phyloP scores from a whole-genome alignment of 73 alveolate species.

The Durusdinium trenchii region DNA sequence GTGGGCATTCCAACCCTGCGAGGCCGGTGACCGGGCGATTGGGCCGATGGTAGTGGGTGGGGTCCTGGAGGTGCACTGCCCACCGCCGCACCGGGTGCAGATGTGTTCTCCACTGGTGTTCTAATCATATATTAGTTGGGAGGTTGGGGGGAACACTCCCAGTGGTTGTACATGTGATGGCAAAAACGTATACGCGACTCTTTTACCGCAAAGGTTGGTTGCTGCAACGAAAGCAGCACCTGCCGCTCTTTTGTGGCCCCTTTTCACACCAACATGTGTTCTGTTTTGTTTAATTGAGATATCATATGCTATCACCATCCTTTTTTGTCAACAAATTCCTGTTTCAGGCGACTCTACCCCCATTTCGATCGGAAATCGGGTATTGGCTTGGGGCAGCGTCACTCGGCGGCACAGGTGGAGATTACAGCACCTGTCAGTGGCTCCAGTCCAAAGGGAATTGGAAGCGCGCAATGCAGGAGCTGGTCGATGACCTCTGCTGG shows the following conservation, averaged over 20 bases:
- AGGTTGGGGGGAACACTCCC: no score
- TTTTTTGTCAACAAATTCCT: no score
- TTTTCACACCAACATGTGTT: no score
- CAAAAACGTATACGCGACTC: no score
- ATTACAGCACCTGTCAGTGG: constrained; percentile 17
- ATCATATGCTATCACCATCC: no score
- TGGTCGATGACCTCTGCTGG: background rate
- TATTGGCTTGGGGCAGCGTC: background rate
- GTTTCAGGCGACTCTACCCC: no score
- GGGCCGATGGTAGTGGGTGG: background rate
- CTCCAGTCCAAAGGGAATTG: constrained; percentile 14
- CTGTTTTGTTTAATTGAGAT: no score
- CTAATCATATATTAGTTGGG: background rate
- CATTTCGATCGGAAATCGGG: no score
- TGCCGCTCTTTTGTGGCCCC: no score
- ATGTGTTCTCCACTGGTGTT: background rate
- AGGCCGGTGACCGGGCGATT: background rate
- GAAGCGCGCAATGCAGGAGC: constrained; percentile 36
- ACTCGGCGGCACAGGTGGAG: constrained; percentile 30
- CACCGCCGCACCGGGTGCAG: background rate
- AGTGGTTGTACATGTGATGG: no score
- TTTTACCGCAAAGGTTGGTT: no score
- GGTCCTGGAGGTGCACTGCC: background rate
- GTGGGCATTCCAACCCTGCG: constrained; percentile 27
- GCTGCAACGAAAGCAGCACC: no score